Evolutionary conservation across 139 green algal species (phyloP).

Genomic region (Auxenochlorella pyrenoidosa): DNA sequence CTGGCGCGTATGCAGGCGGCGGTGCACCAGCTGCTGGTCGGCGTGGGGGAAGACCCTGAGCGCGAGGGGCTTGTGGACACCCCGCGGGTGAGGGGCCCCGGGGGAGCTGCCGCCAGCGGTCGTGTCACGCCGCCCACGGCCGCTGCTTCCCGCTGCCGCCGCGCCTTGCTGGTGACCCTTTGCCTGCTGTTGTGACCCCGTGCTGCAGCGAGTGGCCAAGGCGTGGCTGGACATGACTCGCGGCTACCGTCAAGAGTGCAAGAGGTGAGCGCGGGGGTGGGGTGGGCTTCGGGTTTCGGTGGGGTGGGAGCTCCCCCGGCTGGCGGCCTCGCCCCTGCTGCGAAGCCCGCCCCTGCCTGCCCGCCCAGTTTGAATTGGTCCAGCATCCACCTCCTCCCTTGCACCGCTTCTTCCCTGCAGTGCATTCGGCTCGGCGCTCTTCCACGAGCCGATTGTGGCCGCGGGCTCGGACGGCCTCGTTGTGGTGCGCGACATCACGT

Average conservation of each 20-base stretch:
- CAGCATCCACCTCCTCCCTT: not conserved
- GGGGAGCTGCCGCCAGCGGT: not conserved
- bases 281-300: not conserved
- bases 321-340: no score
- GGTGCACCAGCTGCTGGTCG: slow-evolving; percentile 73
- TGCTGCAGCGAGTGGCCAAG: slow-evolving; percentile 89
- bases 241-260: slow-evolving; percentile 67
- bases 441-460: slow-evolving; percentile 78
- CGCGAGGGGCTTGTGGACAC: slow-evolving; percentile 89
- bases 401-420: slow-evolving; percentile 44
- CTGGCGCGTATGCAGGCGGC: slow-evolving; percentile 42
- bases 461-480: slow-evolving; percentile 68
- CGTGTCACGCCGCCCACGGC: not conserved
- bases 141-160: not conserved
- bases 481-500: slow-evolving; percentile 92
- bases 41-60: slow-evolving; percentile 82
- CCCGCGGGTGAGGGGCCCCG: slow-evolving; percentile 73
- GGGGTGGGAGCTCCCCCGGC: no score
- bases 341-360: not conserved
- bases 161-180: no score
- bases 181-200: not conserved
- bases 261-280: slow-evolving; percentile 43
- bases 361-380: not conserved
- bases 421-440: slow-evolving; percentile 77
- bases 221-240: slow-evolving; percentile 83